Percentiles rank a stretch among this genome's conserved stretches.
These are phyloP conservation scores for Fraxinus baroniana DNA, from an alignment of 305 asterid genomes.

Conservation along the genomic window DNA sequence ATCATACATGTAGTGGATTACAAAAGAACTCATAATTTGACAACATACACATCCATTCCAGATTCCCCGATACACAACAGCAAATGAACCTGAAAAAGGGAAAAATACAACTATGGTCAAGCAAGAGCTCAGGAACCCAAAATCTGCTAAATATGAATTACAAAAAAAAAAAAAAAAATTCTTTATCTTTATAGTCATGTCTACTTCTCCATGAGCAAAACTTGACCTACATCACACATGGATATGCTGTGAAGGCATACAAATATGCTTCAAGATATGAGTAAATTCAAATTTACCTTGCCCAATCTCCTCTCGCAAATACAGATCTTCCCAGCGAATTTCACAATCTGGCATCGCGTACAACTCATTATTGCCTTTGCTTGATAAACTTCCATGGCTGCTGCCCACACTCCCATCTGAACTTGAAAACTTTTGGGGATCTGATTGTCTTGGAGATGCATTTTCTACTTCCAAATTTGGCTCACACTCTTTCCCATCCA, in stretches of 20 bases:
- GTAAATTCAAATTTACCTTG: conserved; percentile 44
- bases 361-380: conserved; percentile 37
- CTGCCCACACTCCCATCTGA: conserved; percentile 25
- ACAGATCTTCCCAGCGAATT: conserved; percentile 64
- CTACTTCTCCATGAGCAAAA: conserved; percentile 14
- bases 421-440: conserved; percentile 20
- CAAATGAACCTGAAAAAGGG: conserved; percentile 55
- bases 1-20: background rate
- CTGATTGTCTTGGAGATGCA: conserved; percentile 21
- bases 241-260: background rate
- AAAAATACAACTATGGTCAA: conserved; percentile 11
- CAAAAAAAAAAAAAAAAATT: background rate
- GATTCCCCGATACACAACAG: conserved; percentile 59
- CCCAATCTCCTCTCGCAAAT: conserved; percentile 53
- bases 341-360: conserved; percentile 32
- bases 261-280: background rate
- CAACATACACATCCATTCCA: conserved; percentile 72
- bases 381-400: conserved; percentile 35
- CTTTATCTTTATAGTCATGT: background rate
- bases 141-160: background rate
- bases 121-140: background rate
- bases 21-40: conserved; percentile 8
- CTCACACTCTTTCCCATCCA: conserved; percentile 6
- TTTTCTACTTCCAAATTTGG: conserved; percentile 22
- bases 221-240: conserved; percentile 7